Base-by-base conservation (phyloP, 129 eudicot species). In the Lactuca saligna region DNA sequence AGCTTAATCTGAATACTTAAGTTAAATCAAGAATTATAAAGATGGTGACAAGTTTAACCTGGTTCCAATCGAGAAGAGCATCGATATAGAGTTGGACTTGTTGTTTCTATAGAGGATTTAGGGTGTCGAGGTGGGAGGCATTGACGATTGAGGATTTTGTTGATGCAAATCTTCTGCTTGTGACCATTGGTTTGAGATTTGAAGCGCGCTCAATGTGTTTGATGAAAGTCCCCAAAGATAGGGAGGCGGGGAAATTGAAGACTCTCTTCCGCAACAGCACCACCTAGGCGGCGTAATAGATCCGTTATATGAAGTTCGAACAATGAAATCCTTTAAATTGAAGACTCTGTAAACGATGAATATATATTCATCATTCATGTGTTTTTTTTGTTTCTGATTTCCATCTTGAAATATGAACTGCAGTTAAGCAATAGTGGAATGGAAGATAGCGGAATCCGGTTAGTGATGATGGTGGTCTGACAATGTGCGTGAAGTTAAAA, bases 21-120 rank as follows among this genome's bases (percentile, higher is more conserved):
- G 4, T 29, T 29, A 39, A 17, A 1, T 13, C n/a, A 64, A 49
- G 4, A 58, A 50, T 16, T 11, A 17, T 25, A 49, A n/a, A 50
- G 50, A 10, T 11, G 11, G 53, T 31, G n/a, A 31, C 53, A 39
- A 15, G 3, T 33, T 59, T 54, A 38, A 91, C 97, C 95, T 92
- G 91, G 72, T 92, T 92, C 98, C 98, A 92, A 54, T 82, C 68
- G 68, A 88, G 95, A 64, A 92, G 95, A 57, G 91, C 69, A 20
- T 81, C 89, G n/a, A 92, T 75, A 69, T 82, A 92, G 37, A 84
- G 69, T 41, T 78, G 79, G 17, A 86, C 73, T 79, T 92, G 98
- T n/a, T 82, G 77, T 33, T 86, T 68, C 49, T 92, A 95, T 11
- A 72, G 71, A 7, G 86, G 75, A 58, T 75, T 76, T 37, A 88